phyloP scores from a whole-genome alignment of 2,329 filamentous ascomycete species.

The Claviceps arundinis region DNA sequence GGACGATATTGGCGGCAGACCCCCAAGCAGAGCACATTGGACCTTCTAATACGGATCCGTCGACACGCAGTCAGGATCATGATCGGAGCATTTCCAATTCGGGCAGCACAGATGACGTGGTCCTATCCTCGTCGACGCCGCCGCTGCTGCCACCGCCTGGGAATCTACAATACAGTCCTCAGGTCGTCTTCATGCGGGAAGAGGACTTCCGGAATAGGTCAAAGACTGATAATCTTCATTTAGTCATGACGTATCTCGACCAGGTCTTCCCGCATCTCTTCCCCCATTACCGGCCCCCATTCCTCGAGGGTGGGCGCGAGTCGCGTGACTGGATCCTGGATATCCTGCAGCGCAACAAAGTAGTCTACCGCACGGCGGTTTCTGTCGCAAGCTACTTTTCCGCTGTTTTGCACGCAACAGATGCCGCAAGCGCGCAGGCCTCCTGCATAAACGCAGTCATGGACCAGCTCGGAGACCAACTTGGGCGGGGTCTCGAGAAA shows the following conservation, averaged over 20 bases:
- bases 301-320: constrained; percentile 37
- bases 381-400: constrained; percentile 46
- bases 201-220: constrained; percentile 11
- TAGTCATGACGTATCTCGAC: constrained; percentile 48
- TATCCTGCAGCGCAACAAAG: constrained; percentile 41
- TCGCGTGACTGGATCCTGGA: constrained; percentile 42
- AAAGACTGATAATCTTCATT: constrained; percentile 25
- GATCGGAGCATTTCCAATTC: constrained; percentile 12
- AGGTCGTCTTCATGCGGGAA: constrained; percentile 9
- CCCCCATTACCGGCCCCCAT: constrained; percentile 45
- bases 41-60: constrained; percentile 16
- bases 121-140: too few relatives aligned
- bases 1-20: constrained; percentile 4
- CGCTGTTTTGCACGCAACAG: constrained; percentile 28
- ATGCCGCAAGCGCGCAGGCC: constrained; percentile 18
- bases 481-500: constrained; percentile 30
- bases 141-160: constrained; percentile 11
- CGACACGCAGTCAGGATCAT: constrained; percentile 9
- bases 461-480: constrained; percentile 28
- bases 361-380: constrained; percentile 43
- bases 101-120: too few relatives aligned
- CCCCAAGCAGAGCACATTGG: constrained; percentile 4
- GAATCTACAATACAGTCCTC: constrained; percentile 19
- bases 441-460: constrained; percentile 23
- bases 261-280: constrained; percentile 49